Evolutionary conservation across 345 rosid species (phyloP).

Genomic region (Melaleuca quinquenervia): DNA sequence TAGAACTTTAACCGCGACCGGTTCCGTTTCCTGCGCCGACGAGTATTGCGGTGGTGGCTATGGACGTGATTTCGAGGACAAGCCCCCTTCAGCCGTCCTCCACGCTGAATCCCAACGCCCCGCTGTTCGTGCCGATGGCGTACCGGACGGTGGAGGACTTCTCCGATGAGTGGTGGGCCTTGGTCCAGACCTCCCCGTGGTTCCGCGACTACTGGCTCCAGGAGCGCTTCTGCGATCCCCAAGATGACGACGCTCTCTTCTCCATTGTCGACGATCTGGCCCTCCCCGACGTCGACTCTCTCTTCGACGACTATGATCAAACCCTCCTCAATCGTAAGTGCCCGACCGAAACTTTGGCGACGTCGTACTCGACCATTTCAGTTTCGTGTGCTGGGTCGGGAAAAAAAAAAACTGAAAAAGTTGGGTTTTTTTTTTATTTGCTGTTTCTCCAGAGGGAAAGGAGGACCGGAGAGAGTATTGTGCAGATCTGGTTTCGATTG

Average conservation of each 20-base stretch:
- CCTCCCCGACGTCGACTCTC: conserved; percentile 16
- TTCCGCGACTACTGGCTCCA: conserved; percentile 67
- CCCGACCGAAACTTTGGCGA: not conserved
- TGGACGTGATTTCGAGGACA: conserved; percentile 26
- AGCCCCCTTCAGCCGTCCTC: conserved; percentile 7
- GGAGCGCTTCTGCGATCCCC: conserved; percentile 45
- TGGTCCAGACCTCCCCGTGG: conserved; percentile 48
- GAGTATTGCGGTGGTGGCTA: not conserved
- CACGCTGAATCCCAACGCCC: conserved; percentile 48
- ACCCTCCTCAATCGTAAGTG: conserved; percentile 4
- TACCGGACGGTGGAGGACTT: conserved; percentile 59
- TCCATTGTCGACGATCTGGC: conserved; percentile 3
- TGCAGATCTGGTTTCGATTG: conserved; percentile 27
- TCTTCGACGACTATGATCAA: conserved; percentile 7
- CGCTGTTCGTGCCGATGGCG: conserved; percentile 43
- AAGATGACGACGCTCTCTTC: conserved; percentile 7
- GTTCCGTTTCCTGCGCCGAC: not conserved
- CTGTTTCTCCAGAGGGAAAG: conserved; percentile 8
- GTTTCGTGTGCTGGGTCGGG: not conserved
- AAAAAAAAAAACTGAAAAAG: not conserved
- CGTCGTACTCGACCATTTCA: not conserved
- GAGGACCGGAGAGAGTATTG: not conserved
- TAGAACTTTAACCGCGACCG: not conserved
- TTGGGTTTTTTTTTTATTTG: not conserved
- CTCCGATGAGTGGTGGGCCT: conserved; percentile 70